These are phyloP conservation scores for Rhizopogon parksii DNA, from an alignment of 1,284 basidiomycete genomes.

Conservation along the genomic window DNA sequence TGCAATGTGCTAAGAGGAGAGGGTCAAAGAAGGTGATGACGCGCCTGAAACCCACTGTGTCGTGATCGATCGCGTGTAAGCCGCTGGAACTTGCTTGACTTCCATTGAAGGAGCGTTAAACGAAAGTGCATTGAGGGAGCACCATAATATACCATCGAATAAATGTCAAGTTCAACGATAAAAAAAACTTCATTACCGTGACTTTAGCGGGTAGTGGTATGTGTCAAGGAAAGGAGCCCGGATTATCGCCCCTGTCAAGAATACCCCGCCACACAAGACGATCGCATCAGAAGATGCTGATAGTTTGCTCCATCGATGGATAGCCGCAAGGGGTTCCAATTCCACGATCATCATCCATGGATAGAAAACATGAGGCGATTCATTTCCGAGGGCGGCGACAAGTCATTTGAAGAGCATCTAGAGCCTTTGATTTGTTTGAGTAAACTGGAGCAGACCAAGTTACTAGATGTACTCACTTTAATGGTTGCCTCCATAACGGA, in stretches of 20 bases:
- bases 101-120: background rate
- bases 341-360: constrained; percentile 23
- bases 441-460: background rate
- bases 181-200: constrained; percentile 20
- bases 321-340: constrained; percentile 15
- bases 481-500: constrained; percentile 19
- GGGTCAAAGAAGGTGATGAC: background rate
- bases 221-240: constrained; percentile 14
- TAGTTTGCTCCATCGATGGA: constrained; percentile 19
- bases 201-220: constrained; percentile 8
- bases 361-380: constrained; percentile 27
- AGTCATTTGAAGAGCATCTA: constrained; percentile 1
- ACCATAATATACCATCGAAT: too few relatives aligned
- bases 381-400: constrained; percentile 27
- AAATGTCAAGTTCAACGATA: background rate
- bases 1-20: background rate
- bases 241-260: constrained; percentile 11
- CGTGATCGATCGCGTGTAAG: background rate
- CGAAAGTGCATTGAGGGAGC: background rate
- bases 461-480: background rate
- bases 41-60: background rate
- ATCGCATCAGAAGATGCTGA: constrained; percentile 25
- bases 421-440: background rate
- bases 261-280: constrained; percentile 17
- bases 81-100: background rate